phyloP scores from a whole-genome alignment of 75 land plant species.

The Adiantum capillusveneris region DNA sequence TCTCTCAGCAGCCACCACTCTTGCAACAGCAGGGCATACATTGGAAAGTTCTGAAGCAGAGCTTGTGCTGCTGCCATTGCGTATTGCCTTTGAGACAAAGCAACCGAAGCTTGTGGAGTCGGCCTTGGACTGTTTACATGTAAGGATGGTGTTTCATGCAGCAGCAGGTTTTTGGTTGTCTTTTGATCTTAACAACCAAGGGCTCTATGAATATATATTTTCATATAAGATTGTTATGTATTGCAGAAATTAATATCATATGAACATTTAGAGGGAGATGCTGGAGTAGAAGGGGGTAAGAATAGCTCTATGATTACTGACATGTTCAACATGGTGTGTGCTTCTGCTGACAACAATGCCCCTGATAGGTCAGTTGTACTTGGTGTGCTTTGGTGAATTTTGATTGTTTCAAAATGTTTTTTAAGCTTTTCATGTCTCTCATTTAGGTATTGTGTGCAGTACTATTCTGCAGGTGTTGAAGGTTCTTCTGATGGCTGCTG shows the following conservation, averaged over 20 bases:
- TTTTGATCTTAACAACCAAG: background rate
- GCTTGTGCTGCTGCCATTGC: slow-evolving; percentile 75
- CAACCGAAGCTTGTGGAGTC: slow-evolving; percentile 75
- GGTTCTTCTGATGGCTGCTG: slow-evolving; percentile 90
- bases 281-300: slow-evolving; percentile 80
- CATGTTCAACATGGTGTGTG: slow-evolving; percentile 83
- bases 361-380: slow-evolving; percentile 59
- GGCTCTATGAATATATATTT: background rate
- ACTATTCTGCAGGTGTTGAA: slow-evolving; percentile 89
- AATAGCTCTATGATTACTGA: slow-evolving; percentile 69
- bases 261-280: slow-evolving; percentile 96
- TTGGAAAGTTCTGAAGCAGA: slow-evolving; percentile 73
- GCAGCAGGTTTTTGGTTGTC: background rate
- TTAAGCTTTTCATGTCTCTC: no score
- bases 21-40: slow-evolving; percentile 57
- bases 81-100: slow-evolving; percentile 91
- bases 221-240: no score
- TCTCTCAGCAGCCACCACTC: background rate
- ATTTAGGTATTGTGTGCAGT: slow-evolving; percentile 35
- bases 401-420: no score
- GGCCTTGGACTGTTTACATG: slow-evolving; percentile 97
- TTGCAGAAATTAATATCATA: slow-evolving; percentile 94
- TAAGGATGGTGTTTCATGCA: slow-evolving; percentile 19
- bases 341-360: slow-evolving; percentile 79
- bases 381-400: no score